phyloP scores from a whole-genome alignment of 1,284 basidiomycete genomes.

The Cutaneotrichosporon cavernicola region DNA sequence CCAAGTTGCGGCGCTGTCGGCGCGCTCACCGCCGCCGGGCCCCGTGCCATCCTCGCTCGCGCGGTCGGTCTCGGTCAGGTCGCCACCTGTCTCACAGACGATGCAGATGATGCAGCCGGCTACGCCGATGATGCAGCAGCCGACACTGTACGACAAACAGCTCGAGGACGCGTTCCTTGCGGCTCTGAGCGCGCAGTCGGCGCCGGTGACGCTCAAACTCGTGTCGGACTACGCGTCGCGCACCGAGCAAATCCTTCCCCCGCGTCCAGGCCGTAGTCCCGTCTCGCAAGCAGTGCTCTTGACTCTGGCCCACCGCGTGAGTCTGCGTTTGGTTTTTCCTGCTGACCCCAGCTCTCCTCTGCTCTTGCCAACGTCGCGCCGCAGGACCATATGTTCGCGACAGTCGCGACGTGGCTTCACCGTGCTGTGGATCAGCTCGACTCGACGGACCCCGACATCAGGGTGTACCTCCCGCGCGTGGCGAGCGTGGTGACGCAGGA shows the following conservation, averaged over 20 bases:
- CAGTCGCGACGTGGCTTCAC: constrained; percentile 32
- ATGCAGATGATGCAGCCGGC: constrained; percentile 1
- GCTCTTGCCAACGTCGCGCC: constrained; percentile 33
- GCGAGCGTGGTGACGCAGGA: constrained; percentile 13
- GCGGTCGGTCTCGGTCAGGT: constrained; percentile 9
- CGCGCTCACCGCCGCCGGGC: constrained; percentile 10
- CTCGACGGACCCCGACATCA: constrained; percentile 22
- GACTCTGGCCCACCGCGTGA: constrained; percentile 43
- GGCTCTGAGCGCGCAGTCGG: constrained; percentile 27
- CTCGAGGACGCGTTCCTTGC: constrained; percentile 40
- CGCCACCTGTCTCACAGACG: constrained; percentile 8
- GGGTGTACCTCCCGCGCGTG: constrained; percentile 23
- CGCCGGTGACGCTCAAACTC: constrained; percentile 29
- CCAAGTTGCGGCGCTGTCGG: constrained; percentile 32
- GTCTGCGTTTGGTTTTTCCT: constrained; percentile 9
- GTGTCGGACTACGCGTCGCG: constrained; percentile 28
- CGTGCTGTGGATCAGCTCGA: constrained; percentile 33
- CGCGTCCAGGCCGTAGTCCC: constrained; percentile 21
- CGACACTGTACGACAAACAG: constrained; percentile 4
- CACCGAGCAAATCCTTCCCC: constrained; percentile 28
- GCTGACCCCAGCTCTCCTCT: constrained; percentile 27
- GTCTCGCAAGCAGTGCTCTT: constrained; percentile 43
- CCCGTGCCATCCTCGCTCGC: not conserved
- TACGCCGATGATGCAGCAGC: not conserved
- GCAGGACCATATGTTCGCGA: constrained; percentile 28